Base-by-base conservation (phyloP, 192 early-diverging fungal genomes). In the Entomortierella beljakovae region DNA sequence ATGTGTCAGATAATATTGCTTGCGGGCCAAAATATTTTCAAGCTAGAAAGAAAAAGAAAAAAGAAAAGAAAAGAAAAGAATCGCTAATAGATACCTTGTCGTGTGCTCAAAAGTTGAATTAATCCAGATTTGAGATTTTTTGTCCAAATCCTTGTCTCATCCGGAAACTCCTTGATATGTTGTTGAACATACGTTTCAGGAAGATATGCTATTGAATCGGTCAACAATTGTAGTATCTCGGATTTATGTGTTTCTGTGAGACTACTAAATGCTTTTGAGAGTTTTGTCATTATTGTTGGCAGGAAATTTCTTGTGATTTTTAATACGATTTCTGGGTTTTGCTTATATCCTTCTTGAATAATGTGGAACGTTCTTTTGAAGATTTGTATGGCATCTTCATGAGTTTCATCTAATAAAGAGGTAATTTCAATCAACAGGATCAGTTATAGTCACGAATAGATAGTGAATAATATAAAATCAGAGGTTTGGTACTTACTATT, bases 91-190 rank as follows among this genome's bases (percentile, higher is more conserved):
- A n/a, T n/a, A 68, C 74, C 66, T 77, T 77, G 74, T 7, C 74
- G 65, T 2, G 75, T 79, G 33, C 75, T 79, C 56, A 79, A 43
- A 9, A 79, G 48, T 42, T 79, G 75, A 23, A 79, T 64, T 16
- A 79, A 31, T 23, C 75, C 75, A 1, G 75, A 79, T 26, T 79
- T 79, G 7, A 79, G 25, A n/a, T 60, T 63, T 28, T 37, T 79
- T 25, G 57, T 60, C 75, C 75, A 79, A 0, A 9, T 34, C 16
- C 35, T 51, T 3, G 75, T 70, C 40, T 70, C 68, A 1, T 22
- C 16, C 5, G 46, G 34, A 40, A 48, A 55, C 1, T 69, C 67
- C 25, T 70, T 69, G 2, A 37, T 34, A 65, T 79, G 60, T 25
- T 69, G 67, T 31, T 65, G 57, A 38, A 70, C 22, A 48, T 79